A percentile compares a stretch with the other conserved stretches of the same genome.
These are phyloP conservation scores for Exutisphaerella laricina DNA, from an alignment of 2,329 filamentous ascomycete species.

Conservation along the genomic window DNA sequence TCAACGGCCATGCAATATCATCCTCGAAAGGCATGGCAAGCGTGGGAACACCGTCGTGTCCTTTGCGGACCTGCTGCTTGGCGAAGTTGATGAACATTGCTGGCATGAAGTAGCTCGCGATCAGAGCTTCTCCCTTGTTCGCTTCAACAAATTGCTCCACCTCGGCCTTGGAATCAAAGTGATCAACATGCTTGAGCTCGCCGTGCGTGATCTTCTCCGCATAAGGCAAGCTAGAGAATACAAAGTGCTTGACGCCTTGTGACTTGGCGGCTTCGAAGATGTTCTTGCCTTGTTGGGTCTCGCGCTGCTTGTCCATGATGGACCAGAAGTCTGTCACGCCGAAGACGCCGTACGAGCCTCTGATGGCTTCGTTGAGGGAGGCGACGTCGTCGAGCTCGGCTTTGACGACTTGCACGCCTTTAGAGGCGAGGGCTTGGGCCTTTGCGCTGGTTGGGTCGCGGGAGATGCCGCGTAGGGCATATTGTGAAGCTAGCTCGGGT, in stretches of 20 bases:
- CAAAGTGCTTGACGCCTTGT: slow-evolving; percentile 35
- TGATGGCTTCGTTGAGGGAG: slow-evolving; percentile 42
- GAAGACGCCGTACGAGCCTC: slow-evolving; percentile 47
- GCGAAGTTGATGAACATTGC: slow-evolving; percentile 22
- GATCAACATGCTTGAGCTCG: slow-evolving; percentile 30
- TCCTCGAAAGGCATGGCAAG: slow-evolving; percentile 25
- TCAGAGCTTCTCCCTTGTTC: slow-evolving; percentile 23
- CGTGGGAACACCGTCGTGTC: slow-evolving; percentile 19
- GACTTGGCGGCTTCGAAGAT: slow-evolving; percentile 31
- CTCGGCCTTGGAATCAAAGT: slow-evolving; percentile 37
- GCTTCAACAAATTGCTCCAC: slow-evolving; percentile 32
- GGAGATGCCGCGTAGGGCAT: slow-evolving; percentile 52
- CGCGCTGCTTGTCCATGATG: slow-evolving; percentile 26
- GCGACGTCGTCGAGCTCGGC: slow-evolving; percentile 48
- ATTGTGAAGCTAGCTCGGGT: slow-evolving; percentile 44
- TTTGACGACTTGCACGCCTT: slow-evolving; percentile 49
- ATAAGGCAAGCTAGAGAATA: slow-evolving; percentile 35
- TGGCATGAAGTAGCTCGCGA: slow-evolving; percentile 24
- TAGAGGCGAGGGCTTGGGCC: slow-evolving; percentile 40
- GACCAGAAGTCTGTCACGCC: slow-evolving; percentile 49
- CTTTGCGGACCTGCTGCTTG: slow-evolving; percentile 17
- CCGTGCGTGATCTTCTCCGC: slow-evolving; percentile 29
- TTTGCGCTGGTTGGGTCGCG: slow-evolving; percentile 43
- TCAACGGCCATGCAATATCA: slow-evolving; percentile 25
- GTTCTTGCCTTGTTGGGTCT: slow-evolving; percentile 31